Conservation (phyloP, 345 rosid species). For the Capsella bursapastoris region DNA sequence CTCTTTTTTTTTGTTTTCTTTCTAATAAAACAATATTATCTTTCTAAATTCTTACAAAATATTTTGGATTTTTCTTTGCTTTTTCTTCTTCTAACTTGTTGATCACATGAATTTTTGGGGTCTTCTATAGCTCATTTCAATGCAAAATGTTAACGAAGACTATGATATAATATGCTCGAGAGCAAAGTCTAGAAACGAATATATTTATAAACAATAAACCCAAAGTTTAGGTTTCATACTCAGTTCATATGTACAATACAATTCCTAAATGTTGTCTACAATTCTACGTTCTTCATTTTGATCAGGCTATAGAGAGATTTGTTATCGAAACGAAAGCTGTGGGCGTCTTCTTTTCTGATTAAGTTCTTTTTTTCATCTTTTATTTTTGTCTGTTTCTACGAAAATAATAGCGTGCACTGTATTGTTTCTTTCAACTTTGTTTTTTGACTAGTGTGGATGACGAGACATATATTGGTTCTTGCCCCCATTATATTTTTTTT, state of each 20-base stretch:
- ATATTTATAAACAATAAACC: background rate
- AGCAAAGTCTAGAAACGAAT: background rate
- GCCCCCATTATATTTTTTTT: conserved; percentile 10
- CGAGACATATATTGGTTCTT: conserved; percentile 11
- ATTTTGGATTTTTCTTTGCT: conserved; percentile 7
- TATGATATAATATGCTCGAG: conserved; percentile 3
- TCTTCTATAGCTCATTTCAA: background rate
- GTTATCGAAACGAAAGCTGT: conserved; percentile 37
- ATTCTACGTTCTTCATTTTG: conserved; percentile 16
- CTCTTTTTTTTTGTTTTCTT: conserved; percentile 2
- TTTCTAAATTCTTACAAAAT: conserved; percentile 31
- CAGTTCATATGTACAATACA: too few species aligned
- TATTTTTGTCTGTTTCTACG: conserved; percentile 6
- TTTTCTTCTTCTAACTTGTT: background rate
- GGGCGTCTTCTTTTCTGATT: conserved; percentile 28
- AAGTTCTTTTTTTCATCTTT: background rate
- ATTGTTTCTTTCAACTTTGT: conserved; percentile 35
- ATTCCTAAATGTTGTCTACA: conserved; percentile 2
- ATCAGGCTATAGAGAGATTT: background rate
- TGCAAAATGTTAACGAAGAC: conserved; percentile 11
- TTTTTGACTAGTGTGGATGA: conserved; percentile 36
- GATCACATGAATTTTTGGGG: background rate
- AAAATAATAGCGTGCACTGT: conserved; percentile 39
- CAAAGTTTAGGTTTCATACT: too few species aligned
- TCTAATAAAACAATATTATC: conserved; percentile 29